Evolutionary conservation across 2,329 filamentous ascomycete genomes (phyloP), one percentile per base, ranked within the genome.

Genomic region (Knoxdaviesia proteae): DNA sequence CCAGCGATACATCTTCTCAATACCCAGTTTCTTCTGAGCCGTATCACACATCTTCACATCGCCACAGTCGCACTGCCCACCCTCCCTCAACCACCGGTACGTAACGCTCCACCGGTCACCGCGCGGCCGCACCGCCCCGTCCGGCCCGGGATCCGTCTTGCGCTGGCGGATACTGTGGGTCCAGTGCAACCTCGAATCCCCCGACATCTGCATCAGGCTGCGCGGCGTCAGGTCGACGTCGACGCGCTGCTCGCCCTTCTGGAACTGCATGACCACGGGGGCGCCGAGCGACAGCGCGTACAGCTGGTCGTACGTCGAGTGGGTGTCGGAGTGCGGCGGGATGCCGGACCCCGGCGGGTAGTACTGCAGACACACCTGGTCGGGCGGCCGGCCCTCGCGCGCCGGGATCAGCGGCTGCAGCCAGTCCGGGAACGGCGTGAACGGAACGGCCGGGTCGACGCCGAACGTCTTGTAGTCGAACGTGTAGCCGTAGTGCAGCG

Each of bases 311-410:
- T 60, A 62, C 1, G 59, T 55, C 7, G 55, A 54, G 53, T 74
- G 71, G 3, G 71, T 71, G 54, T 76, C 71, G 42, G 70, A 70
- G 49, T 76, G 71, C 0, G 71, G 71, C 7, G 71, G 71, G 48
- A 76, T 76, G 2, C 71, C 71, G 0, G 65, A 59, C 5, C 71
- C 71, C 0, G 71, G 71, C 0, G 71, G 67, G 50, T 76, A 76
- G 51, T 73, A 65, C 54, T 75, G 71, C 10, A 74, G 56, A 48
- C 69, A 74, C 48, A 75, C 69, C 51, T 75, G 71, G 42, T 73
- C 69, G 0, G 69, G 68, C 0, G 58, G 59, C 0, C 63, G 58
- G 2, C 47, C 47, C 45, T 68, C 66, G 37, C 30, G 20, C 0
- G 58, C 54, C 0, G 68, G 63, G 4, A 72, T 57, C 1, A 72